Conservation (phyloP, 1,139 yeast species). For the Blastobotrys petasosporus region DNA sequence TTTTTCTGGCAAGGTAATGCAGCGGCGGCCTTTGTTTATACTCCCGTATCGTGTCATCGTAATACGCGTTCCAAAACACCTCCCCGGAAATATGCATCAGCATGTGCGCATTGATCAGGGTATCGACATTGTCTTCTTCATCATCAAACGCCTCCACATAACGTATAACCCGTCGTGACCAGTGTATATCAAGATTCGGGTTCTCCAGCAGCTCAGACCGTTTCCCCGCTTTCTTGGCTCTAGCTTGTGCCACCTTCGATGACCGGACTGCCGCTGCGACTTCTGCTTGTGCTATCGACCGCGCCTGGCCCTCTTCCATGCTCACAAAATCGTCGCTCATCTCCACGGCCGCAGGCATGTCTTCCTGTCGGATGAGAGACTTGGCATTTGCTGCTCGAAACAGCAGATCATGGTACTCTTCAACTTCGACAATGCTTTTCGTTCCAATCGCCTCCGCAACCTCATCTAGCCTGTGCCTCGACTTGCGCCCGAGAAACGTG, state of each 20-base stretch:
- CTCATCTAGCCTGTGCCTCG: conserved; percentile 44
- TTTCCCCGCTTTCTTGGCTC: too few relatives aligned
- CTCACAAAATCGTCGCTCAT: conserved; percentile 44
- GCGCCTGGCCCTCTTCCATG: conserved; percentile 45
- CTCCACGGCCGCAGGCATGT: conserved; percentile 51
- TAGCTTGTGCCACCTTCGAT: too few relatives aligned
- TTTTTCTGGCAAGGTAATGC: neutral
- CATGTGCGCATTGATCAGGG: conserved; percentile 5
- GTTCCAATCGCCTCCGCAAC: conserved; percentile 38
- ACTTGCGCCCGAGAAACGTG: conserved; percentile 40
- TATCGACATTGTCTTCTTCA: neutral
- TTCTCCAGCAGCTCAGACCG: too few relatives aligned
- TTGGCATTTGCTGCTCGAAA: conserved; percentile 22
- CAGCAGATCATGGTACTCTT: conserved; percentile 42
- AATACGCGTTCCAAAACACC: conserved; percentile 13
- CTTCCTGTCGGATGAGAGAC: conserved; percentile 32
- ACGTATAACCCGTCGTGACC: neutral
- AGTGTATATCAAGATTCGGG: too few relatives aligned
- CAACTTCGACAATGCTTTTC: conserved; percentile 44
- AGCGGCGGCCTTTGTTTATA: conserved; percentile 2
- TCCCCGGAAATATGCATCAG: conserved; percentile 11
- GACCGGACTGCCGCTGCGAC: conserved; percentile 1
- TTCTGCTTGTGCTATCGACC: conserved; percentile 4
- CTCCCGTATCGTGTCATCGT: conserved; percentile 9
- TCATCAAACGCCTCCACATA: neutral